phyloP scores from a whole-genome alignment of 139 green algal species.

The Astrephomene gubernaculifera region DNA sequence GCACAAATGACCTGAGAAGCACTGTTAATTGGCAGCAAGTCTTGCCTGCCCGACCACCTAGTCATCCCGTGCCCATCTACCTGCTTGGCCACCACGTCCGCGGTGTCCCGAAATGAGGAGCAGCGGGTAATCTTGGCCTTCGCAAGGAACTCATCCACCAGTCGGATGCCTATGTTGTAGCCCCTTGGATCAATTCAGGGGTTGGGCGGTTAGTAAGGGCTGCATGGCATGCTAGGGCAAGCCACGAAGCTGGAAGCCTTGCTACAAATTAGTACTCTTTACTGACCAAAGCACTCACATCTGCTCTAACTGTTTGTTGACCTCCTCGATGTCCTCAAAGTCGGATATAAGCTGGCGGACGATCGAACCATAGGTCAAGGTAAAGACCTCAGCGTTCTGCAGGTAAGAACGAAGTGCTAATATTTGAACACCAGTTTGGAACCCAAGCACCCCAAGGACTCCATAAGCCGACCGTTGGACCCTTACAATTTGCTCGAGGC shows the following conservation, averaged over 20 bases:
- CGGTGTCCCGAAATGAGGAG: slow-evolving; percentile 83
- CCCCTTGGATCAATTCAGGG: too few species aligned
- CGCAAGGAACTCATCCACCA: slow-evolving; percentile 97
- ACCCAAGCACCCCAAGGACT: too few species aligned
- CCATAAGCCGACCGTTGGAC: background rate
- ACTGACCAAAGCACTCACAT: slow-evolving; percentile 89
- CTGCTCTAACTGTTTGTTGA: slow-evolving; percentile 97
- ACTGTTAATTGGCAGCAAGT: too few species aligned
- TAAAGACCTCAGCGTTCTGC: slow-evolving; percentile 96
- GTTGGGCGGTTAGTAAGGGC: too few species aligned
- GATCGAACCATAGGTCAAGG: slow-evolving; percentile 97
- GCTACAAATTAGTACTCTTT: too few species aligned
- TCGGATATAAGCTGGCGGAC: slow-evolving; percentile 96
- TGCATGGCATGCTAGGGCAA: too few species aligned
- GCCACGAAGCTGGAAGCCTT: too few species aligned
- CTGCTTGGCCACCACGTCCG: slow-evolving; percentile 84
- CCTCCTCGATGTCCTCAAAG: slow-evolving; percentile 93
- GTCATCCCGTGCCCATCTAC: background rate
- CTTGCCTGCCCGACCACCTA: too few species aligned
- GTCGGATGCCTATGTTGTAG: slow-evolving; percentile 93
- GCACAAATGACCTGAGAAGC: too few species aligned
- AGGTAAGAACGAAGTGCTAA: too few species aligned
- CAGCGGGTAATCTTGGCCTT: slow-evolving; percentile 82
- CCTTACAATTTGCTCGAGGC: slow-evolving; percentile 42
- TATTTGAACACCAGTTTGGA: background rate